Conservation (phyloP, 139 green algal species). For the Chlorella ohadii region DNA sequence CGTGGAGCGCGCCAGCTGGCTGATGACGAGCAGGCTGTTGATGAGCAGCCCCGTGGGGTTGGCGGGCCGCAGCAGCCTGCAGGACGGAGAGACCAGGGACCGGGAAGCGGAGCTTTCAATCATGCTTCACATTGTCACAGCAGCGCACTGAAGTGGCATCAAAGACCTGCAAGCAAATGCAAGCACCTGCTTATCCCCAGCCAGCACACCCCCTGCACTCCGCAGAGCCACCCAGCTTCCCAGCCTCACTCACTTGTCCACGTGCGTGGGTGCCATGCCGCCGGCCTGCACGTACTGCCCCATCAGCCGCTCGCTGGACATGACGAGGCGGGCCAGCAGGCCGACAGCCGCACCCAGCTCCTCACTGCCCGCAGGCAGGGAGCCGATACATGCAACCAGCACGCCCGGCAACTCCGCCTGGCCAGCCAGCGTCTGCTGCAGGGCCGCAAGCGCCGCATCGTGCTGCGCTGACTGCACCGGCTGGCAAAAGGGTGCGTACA, state of each 20-base stretch:
- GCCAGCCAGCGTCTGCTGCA: not conserved
- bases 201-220: no score
- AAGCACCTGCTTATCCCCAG: no score
- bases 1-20: slow-evolving; percentile 68
- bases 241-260: slow-evolving; percentile 66
- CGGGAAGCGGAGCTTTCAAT: no score
- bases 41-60: slow-evolving; percentile 65
- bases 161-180: no score
- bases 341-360: slow-evolving; percentile 21
- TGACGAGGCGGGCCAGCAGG: slow-evolving; percentile 49
- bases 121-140: no score
- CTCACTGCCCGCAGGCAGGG: not conserved
- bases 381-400: slow-evolving; percentile 3
- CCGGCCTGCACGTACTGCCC: slow-evolving; percentile 48
- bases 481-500: slow-evolving; percentile 26
- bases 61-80: slow-evolving; percentile 36
- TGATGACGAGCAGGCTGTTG: slow-evolving; percentile 67
- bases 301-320: slow-evolving; percentile 26
- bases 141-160: no score
- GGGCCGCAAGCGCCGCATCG: not conserved
- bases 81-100: not conserved
- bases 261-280: slow-evolving; percentile 49
- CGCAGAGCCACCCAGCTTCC: no score
- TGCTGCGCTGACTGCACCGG: not conserved
- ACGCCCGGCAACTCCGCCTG: not conserved